phyloP scores from a whole-genome alignment of 257 asterid species.

The Solanum etuberosum region DNA sequence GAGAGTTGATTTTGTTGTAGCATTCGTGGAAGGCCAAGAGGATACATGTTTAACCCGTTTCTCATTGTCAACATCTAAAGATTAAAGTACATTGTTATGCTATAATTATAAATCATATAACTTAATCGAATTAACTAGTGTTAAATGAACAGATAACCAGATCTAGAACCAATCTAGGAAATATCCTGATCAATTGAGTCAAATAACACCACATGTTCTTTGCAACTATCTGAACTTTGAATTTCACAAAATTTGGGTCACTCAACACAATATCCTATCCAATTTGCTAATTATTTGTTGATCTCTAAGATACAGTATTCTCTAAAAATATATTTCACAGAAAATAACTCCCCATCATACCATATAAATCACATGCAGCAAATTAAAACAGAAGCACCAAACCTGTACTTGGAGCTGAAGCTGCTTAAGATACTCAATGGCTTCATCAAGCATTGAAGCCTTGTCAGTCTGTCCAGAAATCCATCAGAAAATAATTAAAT shows the following conservation, averaged over 20 bases:
- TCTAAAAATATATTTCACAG: neutral
- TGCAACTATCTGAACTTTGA: neutral
- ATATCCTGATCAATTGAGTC: neutral
- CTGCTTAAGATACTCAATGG: constrained; percentile 76
- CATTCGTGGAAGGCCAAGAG: constrained; percentile 41
- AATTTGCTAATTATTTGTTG: neutral
- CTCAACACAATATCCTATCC: neutral
- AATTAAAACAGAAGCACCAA: neutral
- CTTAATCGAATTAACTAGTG: neutral
- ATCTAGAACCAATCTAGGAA: neutral
- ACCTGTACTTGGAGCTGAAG: constrained; percentile 89
- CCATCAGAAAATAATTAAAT: neutral
- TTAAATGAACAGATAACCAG: neutral
- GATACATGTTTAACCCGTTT: constrained; percentile 56
- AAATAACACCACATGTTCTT: neutral
- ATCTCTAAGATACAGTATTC: neutral
- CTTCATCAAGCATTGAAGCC: constrained; percentile 92
- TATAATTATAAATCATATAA: neutral
- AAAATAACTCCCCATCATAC: neutral
- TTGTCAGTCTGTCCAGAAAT: constrained; percentile 51
- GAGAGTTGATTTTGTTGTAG: constrained; percentile 17
- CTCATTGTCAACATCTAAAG: constrained; percentile 61
- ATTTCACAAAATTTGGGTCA: neutral
- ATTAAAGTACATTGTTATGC: neutral
- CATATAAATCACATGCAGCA: neutral